Conservation (phyloP, 108 stramenopile species). For the Skeletonema marinoi region DNA sequence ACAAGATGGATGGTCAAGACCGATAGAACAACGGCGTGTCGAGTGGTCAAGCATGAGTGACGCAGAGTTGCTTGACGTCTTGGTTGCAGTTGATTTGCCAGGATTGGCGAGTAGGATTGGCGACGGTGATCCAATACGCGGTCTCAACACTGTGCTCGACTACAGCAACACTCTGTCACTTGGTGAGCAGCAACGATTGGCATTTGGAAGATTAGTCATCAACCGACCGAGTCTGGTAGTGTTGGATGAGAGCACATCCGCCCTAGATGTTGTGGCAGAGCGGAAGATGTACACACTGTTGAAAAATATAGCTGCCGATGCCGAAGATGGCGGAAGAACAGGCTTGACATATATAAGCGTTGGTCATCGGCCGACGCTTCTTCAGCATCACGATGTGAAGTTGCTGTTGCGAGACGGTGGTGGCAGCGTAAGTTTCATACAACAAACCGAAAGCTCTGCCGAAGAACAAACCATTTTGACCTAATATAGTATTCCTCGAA, state of each 20-base stretch:
- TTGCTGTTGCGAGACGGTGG: slow-evolving; percentile 43
- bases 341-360: slow-evolving; percentile 73
- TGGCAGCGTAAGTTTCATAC: slow-evolving; percentile 31
- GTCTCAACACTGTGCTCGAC: slow-evolving; percentile 52
- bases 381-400: slow-evolving; percentile 67
- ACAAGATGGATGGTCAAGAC: slow-evolving; percentile 14
- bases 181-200: slow-evolving; percentile 80
- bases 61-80: slow-evolving; percentile 38
- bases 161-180: slow-evolving; percentile 74
- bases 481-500: not conserved
- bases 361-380: slow-evolving; percentile 86
- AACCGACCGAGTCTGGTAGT: slow-evolving; percentile 68
- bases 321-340: not conserved
- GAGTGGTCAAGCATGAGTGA: slow-evolving; percentile 34
- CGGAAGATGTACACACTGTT: slow-evolving; percentile 67
- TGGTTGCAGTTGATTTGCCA: slow-evolving; percentile 52
- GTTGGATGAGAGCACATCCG: slow-evolving; percentile 75
- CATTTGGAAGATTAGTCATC: slow-evolving; percentile 74
- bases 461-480: not conserved
- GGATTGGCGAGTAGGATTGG: slow-evolving; percentile 51
- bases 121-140: slow-evolving; percentile 42
- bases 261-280: slow-evolving; percentile 73
- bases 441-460: slow-evolving; percentile 1
- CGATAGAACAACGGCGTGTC: slow-evolving; percentile 19
- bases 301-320: slow-evolving; percentile 15